Base-by-base conservation (phyloP, 2,329 filamentous ascomycete species). In the Zopfia rhizophila region DNA sequence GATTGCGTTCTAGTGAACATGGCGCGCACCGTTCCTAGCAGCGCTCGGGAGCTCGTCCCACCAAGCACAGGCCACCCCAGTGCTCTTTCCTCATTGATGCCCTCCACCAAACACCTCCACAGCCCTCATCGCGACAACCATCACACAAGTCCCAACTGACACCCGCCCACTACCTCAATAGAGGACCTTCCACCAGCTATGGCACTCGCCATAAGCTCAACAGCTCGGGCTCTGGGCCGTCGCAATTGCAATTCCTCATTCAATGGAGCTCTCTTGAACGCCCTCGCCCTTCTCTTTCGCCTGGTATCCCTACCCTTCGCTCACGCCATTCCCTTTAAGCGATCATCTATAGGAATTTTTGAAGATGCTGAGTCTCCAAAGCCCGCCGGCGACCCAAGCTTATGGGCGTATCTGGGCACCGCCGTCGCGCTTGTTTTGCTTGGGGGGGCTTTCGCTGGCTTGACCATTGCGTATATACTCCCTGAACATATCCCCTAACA, bases 401-500 rank as follows among this genome's bases (percentile, higher is more conserved):
- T 96, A 57, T 96, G 90, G 89, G 77, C 93, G 32, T 91, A 97
- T 65, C 82, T 94, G 52, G 79, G 86, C 44, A 80, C 91, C 21
- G 95, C 93, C 13, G 82, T 90, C 48, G 81, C 85, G 17, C 81
- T 99, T 45, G 94, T 97, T 7, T 77, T 97, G 50, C 82, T 90
- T 1, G 94, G 94, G 53, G 94, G 94, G 53, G 91, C 90, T 27
- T 99, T 99, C 75, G 94, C 94, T 7, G 94, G 94, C 23, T 76
- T 99, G 72, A 99, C 94, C 13, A 91, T 94, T 67, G 90, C 90
- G 82, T 88, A 76, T 69, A 85, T 79, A n/a, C 39, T 37, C 16
- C 28, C 22, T 23, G n/a, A n/a, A n/a, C n/a, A n/a, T n/a, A 8
- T 23, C 21, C 21, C 33, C 24, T 38, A 40, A 43, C 14, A 10